These are phyloP conservation scores for Hypoxylon sp. DNA, from an alignment of 2,329 filamentous ascomycete species.

Conservation along the genomic window DNA sequence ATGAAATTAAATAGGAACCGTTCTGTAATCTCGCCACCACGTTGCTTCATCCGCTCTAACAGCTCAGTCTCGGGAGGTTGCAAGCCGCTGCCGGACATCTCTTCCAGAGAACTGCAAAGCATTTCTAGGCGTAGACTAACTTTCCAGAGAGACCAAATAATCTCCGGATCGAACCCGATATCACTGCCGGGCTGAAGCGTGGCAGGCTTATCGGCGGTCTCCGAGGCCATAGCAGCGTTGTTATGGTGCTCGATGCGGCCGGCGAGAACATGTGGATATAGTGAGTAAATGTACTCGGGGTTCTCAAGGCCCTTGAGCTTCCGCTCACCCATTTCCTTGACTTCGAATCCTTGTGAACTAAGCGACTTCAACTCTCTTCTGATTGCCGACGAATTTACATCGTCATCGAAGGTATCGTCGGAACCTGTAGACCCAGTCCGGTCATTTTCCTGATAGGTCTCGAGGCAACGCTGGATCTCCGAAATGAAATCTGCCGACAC, in stretches of 20 bases:
- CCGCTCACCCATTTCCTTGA: constrained; percentile 94
- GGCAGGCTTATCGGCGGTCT: constrained; percentile 68
- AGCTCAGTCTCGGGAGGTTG: constrained; percentile 87
- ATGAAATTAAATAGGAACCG: constrained; percentile 88
- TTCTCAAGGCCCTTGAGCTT: constrained; percentile 98
- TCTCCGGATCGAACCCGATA: constrained; percentile 81
- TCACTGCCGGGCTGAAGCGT: constrained; percentile 74
- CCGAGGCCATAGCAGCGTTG: constrained; percentile 55
- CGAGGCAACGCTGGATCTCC: constrained; percentile 91
- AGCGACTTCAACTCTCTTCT: constrained; percentile 88
- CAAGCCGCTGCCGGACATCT: constrained; percentile 71
- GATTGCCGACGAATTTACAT: constrained; percentile 80
- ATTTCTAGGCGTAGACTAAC: constrained; percentile 91
- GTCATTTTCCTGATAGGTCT: constrained; percentile 89
- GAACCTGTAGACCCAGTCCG: constrained; percentile 75
- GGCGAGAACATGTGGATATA: constrained; percentile 90
- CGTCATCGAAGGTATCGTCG: constrained; percentile 82
- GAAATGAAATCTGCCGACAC: constrained; percentile 97
- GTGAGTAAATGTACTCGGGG: constrained; percentile 92
- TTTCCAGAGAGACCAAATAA: constrained; percentile 91
- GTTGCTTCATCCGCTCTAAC: constrained; percentile 74
- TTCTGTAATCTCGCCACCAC: constrained; percentile 89
- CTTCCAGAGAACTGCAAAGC: constrained; percentile 90
- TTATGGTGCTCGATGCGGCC: constrained; percentile 81
- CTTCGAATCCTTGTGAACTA: constrained; percentile 92